Conservation (phyloP, 169 alveolate species). For the Cryptosporidium parvum region DNA sequence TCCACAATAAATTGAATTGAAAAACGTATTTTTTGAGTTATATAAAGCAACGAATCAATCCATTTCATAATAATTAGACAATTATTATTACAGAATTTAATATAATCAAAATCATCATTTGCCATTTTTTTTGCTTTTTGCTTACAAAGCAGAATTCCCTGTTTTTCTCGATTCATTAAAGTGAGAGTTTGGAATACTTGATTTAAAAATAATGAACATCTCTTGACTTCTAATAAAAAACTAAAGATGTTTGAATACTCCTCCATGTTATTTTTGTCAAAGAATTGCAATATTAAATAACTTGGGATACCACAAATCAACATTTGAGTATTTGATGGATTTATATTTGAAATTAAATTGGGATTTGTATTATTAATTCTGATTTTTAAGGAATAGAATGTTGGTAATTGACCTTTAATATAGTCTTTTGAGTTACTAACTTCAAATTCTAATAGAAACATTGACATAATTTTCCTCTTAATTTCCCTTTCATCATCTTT, state of each 20-base stretch:
- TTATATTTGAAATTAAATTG: not conserved
- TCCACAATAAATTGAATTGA: slow-evolving; percentile 41
- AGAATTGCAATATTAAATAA: slow-evolving; percentile 33
- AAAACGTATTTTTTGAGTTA: slow-evolving; percentile 32
- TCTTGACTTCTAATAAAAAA: slow-evolving; percentile 41
- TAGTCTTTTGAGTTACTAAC: slow-evolving; percentile 18
- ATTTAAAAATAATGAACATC: slow-evolving; percentile 54
- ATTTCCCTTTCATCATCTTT: not conserved
- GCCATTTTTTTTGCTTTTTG: not conserved
- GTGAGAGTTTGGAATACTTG: slow-evolving; percentile 29
- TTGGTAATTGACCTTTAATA: slow-evolving; percentile 43
- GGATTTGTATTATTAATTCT: slow-evolving; percentile 1
- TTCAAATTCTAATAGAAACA: slow-evolving; percentile 51
- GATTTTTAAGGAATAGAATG: slow-evolving; percentile 50
- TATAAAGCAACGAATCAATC: slow-evolving; percentile 21
- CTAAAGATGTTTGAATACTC: slow-evolving; percentile 35
- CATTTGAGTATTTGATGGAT: not conserved
- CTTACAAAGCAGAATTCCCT: slow-evolving; percentile 22
- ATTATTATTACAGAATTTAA: slow-evolving; percentile 15
- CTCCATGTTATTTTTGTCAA: slow-evolving; percentile 21
- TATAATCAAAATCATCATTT: slow-evolving; percentile 1
- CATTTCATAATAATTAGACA: slow-evolving; percentile 40
- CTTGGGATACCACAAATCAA: slow-evolving; percentile 41
- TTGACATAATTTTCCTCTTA: slow-evolving; percentile 27
- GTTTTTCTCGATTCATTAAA: not conserved